Base-by-base conservation (phyloP, 371 early-diverging fungal genomes). In the Entomophthora muscae region DNA sequence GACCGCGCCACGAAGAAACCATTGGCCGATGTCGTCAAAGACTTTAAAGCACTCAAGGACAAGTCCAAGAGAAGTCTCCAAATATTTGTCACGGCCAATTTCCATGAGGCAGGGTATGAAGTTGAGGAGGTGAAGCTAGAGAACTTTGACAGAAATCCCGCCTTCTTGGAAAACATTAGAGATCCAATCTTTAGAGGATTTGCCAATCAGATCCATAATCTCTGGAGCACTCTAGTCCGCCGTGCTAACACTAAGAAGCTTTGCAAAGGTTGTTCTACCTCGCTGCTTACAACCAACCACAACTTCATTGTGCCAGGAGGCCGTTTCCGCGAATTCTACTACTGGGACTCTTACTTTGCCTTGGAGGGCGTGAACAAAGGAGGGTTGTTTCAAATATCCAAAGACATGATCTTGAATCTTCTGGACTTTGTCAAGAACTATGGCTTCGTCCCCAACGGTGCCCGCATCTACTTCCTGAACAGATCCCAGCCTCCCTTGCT, bases 311-410 rank as follows among this genome's bases (percentile, higher is more conserved):
- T n/a, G n/a, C n/a, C n/a, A n/a, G n/a, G n/a, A n/a, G 93, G 93
- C 1, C 71, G 93, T 59, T 95, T 95, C 67, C 72, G 86, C 58
- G 93, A 95, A 77, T 75, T 83, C 30, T 92, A 93, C 71, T 91
- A 95, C 70, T 93, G 92, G 93, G 95, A 95, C 67, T 78, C 83
- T 22, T 92, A 77, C 67, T 95, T 88, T 76, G 83, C 88, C 5
- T 65, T 89, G 27, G 42, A 53, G 21, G n/a, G n/a, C n/a, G n/a
- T n/a, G n/a, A n/a, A n/a, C n/a, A n/a, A n/a, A n/a, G n/a, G n/a
- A n/a, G n/a, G n/a, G n/a, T n/a, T n/a, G n/a, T n/a, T n/a, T n/a
- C n/a, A n/a, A n/a, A n/a, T n/a, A n/a, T n/a, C n/a, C n/a, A n/a
- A n/a, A n/a, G n/a, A n/a, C n/a, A n/a, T n/a, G n/a, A n/a, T n/a